phyloP scores from a whole-genome alignment of 371 early-diverging fungal species.

The Mortierella sp. region DNA sequence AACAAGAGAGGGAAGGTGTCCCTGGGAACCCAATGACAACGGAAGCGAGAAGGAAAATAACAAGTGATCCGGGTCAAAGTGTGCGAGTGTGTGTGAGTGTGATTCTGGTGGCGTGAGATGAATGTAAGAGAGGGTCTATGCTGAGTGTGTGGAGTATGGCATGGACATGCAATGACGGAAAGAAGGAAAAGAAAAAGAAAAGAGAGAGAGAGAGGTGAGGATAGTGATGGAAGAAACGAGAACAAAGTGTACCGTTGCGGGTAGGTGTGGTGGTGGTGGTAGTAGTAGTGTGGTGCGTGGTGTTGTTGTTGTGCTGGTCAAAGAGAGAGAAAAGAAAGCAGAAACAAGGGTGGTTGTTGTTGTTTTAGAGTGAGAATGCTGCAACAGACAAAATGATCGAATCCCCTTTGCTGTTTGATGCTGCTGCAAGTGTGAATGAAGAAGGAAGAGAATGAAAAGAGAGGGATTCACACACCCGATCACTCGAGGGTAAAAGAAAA shows the following conservation, averaged over 20 bases:
- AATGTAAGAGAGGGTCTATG: not conserved
- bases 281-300: not conserved
- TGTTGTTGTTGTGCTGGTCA: not conserved
- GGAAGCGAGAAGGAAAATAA: not conserved
- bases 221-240: not conserved
- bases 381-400: not conserved
- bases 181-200: too few relatives aligned
- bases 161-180: not conserved
- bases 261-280: not conserved
- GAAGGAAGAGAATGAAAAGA: too few relatives aligned
- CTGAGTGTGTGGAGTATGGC: not conserved
- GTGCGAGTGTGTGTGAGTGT: too few relatives aligned
- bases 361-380: too few relatives aligned
- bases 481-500: not conserved
- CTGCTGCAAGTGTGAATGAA: too few relatives aligned
- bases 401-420: too few relatives aligned
- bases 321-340: not conserved
- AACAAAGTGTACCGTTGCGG: not conserved
- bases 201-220: not conserved
- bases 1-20: not conserved
- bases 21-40: not conserved
- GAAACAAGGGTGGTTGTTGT: too few relatives aligned
- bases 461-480: too few relatives aligned
- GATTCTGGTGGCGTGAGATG: conserved; percentile 2
- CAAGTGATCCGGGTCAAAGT: not conserved